Evolutionary conservation across 176 grass and related monocot species (phyloP), one percentile per base, ranked within the genome.

Genomic region (Carex kokanica): DNA sequence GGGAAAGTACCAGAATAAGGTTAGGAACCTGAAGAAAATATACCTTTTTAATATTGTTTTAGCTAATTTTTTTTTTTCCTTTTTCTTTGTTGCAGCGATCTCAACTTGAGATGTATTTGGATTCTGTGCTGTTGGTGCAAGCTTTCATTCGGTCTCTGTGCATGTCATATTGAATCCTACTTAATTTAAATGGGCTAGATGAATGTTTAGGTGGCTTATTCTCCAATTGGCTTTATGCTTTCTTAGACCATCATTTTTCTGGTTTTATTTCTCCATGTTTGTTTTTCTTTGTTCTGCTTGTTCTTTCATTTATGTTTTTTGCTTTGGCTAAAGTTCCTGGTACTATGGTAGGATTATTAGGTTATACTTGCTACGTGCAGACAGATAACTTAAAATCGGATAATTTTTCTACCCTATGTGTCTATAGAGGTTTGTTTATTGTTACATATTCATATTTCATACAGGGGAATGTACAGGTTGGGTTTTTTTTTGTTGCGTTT

Each of bases 11-110:
- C 27, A 36, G 59, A 34, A 36, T 31, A 66, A 66, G 63, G 64
- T 34, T 17, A 59, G 34, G 16, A 24, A 5, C 13, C 34, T 6
- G 32, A 16, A 64, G 4, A 31, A 32, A 64, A 40, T 67, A 38
- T 20, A 47, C 67, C 59, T 3, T 61, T 24, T 61, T 61, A 24
- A 8, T 23, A 61, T 24, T 2, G 20, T 61, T 61, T 61, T 61
- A 3, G n/a, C 20, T 12, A 61, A 27, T 27, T 27, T 61, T 27
- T 29, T 1, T 51, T 53, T 38, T 38, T 38, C 5, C 36, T 38
- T 54, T 75, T 75, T 52, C 15, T 54, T 75, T 75, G 72, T 75
- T 75, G 49, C 72, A 75, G 72, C 17, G 9, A 75, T 75, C 2
- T 75, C 31, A 54, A 75, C 23, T 49, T 73, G 68, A 73, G 64